Evolutionary conservation across 306 rosid genomes (phyloP), one percentile per base, ranked within the genome.

Genomic region (Rubus parviflorus): DNA sequence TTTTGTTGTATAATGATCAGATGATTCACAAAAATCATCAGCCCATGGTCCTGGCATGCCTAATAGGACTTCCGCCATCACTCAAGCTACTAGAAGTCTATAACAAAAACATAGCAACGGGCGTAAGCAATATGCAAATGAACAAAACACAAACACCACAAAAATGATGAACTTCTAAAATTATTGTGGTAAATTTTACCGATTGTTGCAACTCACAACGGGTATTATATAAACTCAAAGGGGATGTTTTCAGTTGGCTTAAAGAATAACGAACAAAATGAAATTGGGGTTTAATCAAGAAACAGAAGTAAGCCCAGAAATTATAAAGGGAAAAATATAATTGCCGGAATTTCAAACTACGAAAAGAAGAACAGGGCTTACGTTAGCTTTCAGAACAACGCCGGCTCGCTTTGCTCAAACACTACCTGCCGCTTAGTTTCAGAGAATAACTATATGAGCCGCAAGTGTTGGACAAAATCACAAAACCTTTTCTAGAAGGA

Each of bases 11-110:
- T 76, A 89, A 64, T 90, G 87, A 92, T 90, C 97, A 51, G 97
- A 69, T 1, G 82, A 62, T 63, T 94, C 98, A 5, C 77, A 60
- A 66, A 56, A 40, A 79, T 90, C 81, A 30, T 83, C 38, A 0
- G 97, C 97, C 97, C 97, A 94, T 23, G 88, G 85, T 3, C 98
- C 98, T 4, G 97, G 97, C 86, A 94, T 66, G 38, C 98, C 98
- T 23, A 92, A 85, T 3, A 89, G 71, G 25, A 83, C 89, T 56
- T 41, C 73, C 14, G 25, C 79, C 96, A 89, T 86, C 70, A 52
- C 66, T 75, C 77, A 45, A 43, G 17, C 71, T 61, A 62, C 74
- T 19, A 46, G 10, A 72, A 60, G 19, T 52, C 74, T 23, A 45
- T 5, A 66, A 60, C 17, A 35, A 49, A 10, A 67, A 12, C 35